These are phyloP conservation scores for Microbotryomycetes sp. DNA, from an alignment of 1,284 basidiomycete species.

Conservation along the genomic window DNA sequence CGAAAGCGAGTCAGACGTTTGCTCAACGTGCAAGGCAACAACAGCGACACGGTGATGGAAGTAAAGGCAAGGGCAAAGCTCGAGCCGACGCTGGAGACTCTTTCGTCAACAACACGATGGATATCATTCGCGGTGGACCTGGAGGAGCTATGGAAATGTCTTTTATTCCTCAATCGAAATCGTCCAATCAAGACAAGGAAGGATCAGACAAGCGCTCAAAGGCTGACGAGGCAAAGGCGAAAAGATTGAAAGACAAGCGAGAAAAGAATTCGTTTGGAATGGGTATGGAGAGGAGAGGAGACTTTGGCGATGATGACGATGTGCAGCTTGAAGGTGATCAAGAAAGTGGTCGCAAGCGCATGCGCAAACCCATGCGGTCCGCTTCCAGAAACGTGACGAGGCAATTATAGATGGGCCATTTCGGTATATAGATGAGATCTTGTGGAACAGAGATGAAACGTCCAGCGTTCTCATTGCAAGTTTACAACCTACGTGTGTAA, in stretches of 20 bases:
- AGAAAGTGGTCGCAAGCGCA: constrained; percentile 17
- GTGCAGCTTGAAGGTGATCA: constrained; percentile 23
- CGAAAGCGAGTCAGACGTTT: constrained; percentile 28
- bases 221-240: constrained; percentile 44
- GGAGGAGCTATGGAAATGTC: constrained; percentile 50
- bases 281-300: constrained; percentile 66
- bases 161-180: constrained; percentile 42
- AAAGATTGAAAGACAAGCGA: constrained; percentile 54
- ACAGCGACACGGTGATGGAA: neutral
- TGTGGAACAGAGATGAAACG: too few relatives aligned
- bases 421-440: too few relatives aligned
- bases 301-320: constrained; percentile 4
- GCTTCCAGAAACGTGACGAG: constrained; percentile 21
- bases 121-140: constrained; percentile 21
- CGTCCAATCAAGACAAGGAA: constrained; percentile 39
- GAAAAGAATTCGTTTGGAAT: constrained; percentile 57
- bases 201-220: constrained; percentile 37
- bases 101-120: constrained; percentile 2
- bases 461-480: too few relatives aligned
- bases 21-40: constrained; percentile 23
- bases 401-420: constrained; percentile 4
- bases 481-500: too few relatives aligned
- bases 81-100: neutral
- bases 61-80: neutral
- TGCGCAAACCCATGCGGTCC: constrained; percentile 20